Base-by-base conservation (phyloP, 495 filamentous ascomycete genomes). In the Xylaria telfairii region DNA sequence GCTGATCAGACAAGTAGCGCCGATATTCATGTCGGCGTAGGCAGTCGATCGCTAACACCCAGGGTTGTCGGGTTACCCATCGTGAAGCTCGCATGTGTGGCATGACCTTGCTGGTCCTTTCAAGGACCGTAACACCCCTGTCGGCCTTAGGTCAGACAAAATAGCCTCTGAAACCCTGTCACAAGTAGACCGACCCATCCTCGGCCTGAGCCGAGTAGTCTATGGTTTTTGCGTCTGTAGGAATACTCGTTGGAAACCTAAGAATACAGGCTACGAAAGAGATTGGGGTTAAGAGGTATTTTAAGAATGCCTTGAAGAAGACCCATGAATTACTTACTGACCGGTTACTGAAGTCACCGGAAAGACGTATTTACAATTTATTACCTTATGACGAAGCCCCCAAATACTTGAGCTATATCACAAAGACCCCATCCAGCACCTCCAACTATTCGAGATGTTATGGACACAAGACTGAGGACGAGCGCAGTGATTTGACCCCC, bases 151-250 rank as follows among this genome's bases (percentile, higher is more conserved):
- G 73, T 70, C 62, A 72, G 74, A 73, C 51, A 75, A 71, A 76
- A 78, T 74, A 77, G 72, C 71, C 71, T 78, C 71, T 77, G 73
- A 74, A 70, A 77, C 76, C 76, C 72, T 78, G 76, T 72, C 72
- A 72, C 71, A 73, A 73, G 59, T 73, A 77, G 74, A 67, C 63
- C 73, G 67, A 69, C 53, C 71, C 69, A 74, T 77, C 67, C 72
- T 78, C 76, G 76, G 76, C 74, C 74, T 76, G 76, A 75, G 76
- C 76, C 76, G 76, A 78, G 72, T 74, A 71, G 71, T 64, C 71
- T 67, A 63, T 70, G 57, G 34, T 59, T 65, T 70, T 67, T 65
- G 74, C 70, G 74, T 70, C 70, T 59, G 51, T 61, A 37, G 15
- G 34, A 37, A 21, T 41, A n/a, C 53, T 42, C n/a, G 7, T 24